phyloP scores from a whole-genome alignment of 306 rosid species.

The Sindora glabra region DNA sequence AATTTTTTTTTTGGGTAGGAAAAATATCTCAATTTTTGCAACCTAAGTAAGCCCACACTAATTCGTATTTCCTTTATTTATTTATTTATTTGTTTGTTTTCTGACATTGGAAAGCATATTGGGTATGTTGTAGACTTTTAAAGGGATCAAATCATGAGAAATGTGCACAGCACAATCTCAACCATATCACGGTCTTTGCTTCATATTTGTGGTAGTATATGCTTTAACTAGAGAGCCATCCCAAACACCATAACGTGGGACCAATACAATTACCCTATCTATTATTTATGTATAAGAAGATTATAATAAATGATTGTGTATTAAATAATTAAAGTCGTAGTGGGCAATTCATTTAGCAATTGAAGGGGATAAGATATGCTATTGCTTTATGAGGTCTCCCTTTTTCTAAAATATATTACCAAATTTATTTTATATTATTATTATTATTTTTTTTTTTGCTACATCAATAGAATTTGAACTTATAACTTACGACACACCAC shows the following conservation, averaged over 20 bases:
- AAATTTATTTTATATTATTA: too few species aligned
- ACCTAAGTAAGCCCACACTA: constrained; percentile 23
- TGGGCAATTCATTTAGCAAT: constrained; percentile 28
- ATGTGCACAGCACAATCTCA: constrained; percentile 48
- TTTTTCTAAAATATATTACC: too few species aligned
- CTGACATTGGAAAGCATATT: constrained; percentile 28
- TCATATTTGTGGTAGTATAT: constrained; percentile 15
- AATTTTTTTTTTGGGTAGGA: too few species aligned
- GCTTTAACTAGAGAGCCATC: constrained; percentile 25
- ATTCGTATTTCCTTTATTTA: constrained; percentile 15
- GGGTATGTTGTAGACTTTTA: constrained; percentile 43
- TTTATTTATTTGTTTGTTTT: too few species aligned
- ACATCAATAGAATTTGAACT: too few species aligned
- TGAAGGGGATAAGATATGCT: constrained; percentile 34
- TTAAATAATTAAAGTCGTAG: background rate
- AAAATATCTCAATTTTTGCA: constrained; percentile 26
- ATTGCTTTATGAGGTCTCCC: constrained; percentile 29
- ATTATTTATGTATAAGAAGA: too few species aligned
- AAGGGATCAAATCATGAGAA: constrained; percentile 39
- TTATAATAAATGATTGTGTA: background rate
- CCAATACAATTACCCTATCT: background rate
- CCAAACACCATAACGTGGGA: constrained; percentile 39
- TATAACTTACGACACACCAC: too few species aligned
- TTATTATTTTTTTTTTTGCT: too few species aligned
- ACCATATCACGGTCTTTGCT: constrained; percentile 34